phyloP scores from a whole-genome alignment of 140 eudicot genomes.

The Cichorium intybus region DNA sequence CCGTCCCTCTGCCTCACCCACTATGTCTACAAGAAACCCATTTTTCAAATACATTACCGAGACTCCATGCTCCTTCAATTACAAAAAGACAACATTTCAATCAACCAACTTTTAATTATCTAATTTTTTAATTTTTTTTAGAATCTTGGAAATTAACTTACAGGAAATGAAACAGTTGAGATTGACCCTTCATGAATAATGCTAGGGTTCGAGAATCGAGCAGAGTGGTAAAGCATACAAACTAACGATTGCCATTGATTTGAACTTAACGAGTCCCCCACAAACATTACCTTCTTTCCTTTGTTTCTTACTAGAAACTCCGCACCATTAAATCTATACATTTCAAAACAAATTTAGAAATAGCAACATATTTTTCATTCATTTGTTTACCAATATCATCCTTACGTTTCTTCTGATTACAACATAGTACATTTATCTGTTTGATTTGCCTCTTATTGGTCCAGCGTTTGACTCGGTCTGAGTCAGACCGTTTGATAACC shows the following conservation, averaged over 20 bases:
- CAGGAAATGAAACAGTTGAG: slow-evolving; percentile 22
- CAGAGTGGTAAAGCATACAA: slow-evolving; percentile 40
- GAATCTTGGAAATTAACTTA: slow-evolving; percentile 17
- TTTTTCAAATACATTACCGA: slow-evolving; percentile 35
- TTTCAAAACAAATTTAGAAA: not conserved
- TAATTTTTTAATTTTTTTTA: not conserved
- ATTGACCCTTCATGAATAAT: slow-evolving; percentile 31
- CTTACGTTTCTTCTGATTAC: no score
- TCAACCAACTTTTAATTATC: slow-evolving; percentile 9
- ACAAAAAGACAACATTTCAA: slow-evolving; percentile 15
- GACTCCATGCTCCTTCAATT: slow-evolving; percentile 42
- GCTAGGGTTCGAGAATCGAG: slow-evolving; percentile 22
- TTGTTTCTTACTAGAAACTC: slow-evolving; percentile 39
- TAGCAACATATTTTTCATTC: not conserved
- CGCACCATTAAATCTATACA: slow-evolving; percentile 39
- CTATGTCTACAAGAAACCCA: slow-evolving; percentile 50
- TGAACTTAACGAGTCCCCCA: slow-evolving; percentile 58
- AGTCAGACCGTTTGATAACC: no score
- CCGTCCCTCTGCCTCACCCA: slow-evolving; percentile 29
- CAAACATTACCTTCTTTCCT: slow-evolving; percentile 50
- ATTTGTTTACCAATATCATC: not conserved
- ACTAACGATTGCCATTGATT: slow-evolving; percentile 57
- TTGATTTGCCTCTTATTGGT: no score
- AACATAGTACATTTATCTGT: no score
- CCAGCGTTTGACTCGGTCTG: no score